Base-by-base conservation (phyloP, 352 stramenopile species). In the Globisporangium solare region DNA sequence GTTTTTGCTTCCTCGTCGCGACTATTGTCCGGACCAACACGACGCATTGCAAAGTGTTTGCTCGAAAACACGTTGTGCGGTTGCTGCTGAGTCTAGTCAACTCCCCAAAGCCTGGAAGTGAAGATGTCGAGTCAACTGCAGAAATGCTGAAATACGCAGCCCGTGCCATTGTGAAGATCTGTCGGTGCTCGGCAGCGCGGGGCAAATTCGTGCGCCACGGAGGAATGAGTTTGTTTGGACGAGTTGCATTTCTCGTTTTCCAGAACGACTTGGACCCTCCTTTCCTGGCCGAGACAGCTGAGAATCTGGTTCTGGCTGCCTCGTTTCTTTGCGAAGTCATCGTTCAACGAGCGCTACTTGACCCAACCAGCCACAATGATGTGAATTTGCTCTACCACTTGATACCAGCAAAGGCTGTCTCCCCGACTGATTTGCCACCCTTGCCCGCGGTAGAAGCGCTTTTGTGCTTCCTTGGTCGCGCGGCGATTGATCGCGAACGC, bases 1-100 rank as follows among this genome's bases (percentile, higher is more conserved):
- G 54, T 13, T 73, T 62, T 37, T 73, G 70, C 55, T 63, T 32
- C 27, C 50, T 75, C 24, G 64, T 73, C 1, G 53, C 64, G 20
- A 65, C 49, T 3, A 64, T 42, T 0, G 54, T 70, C 6, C 57
- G 67, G 15, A 47, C 54, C 4, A 70, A 75, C 35, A 55, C 52
- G n/a, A 41, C 68, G 15, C 61, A 75, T 20, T 75, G 67, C 39
- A 54, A 72, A 32, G 47, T 66, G 0, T 67, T 75, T 42, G 53
- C 67, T 1, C 57, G 50, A 11, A 67, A 60, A 32, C 67, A 75
- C 20, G 51, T 47, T 5, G 13, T 75, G 15, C n/a, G 39, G 7
- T 41, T 63, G 27, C 54, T 72, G 14, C 15, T 53, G 0, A n/a
- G 6, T 1, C 47, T 74, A 15, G 7, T 74, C 8, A n/a, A 53